phyloP scores from a whole-genome alignment of 23 red algal genomes.

The Chondrus crispus region DNA sequence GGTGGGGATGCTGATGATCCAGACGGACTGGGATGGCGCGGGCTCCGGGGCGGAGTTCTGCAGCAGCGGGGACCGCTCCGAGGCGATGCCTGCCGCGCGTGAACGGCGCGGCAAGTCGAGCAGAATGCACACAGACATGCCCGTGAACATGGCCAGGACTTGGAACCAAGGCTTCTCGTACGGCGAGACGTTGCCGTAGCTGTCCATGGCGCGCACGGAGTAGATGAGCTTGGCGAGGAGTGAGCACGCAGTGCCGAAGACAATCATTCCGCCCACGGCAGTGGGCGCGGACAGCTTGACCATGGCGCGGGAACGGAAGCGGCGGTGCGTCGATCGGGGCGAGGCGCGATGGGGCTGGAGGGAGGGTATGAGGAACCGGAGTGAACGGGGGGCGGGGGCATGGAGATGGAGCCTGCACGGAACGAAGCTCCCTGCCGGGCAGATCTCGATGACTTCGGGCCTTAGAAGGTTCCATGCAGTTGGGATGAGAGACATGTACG shows the following conservation, averaged over 20 bases:
- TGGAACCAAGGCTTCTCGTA: constrained; percentile 96
- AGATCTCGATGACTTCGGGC: too few species aligned
- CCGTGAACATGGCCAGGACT: constrained; percentile 83
- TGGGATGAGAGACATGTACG: too few species aligned
- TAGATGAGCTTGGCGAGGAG: constrained; percentile 91
- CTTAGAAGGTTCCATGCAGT: too few species aligned
- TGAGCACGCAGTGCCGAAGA: constrained; percentile 75
- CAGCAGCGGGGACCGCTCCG: background rate
- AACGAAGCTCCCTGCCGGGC: too few species aligned
- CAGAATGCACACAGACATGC: constrained; percentile 86
- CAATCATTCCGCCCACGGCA: constrained; percentile 67
- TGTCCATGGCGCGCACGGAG: constrained; percentile 46
- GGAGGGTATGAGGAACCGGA: too few species aligned
- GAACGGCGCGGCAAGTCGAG: constrained; percentile 51
- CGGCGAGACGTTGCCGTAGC: constrained; percentile 40
- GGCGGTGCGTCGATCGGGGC: too few species aligned
- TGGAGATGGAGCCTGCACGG: too few species aligned
- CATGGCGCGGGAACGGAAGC: too few species aligned
- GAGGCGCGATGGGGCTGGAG: too few species aligned
- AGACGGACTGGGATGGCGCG: constrained; percentile 16
- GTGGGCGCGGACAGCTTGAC: constrained; percentile 27
- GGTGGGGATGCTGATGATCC: constrained; percentile 77
- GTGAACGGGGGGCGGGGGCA: too few species aligned
- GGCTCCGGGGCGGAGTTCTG: background rate
- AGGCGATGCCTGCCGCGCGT: background rate